Percentiles rank a stretch among this genome's conserved stretches.
Evolutionary conservation across 768 basidiomycete genomes (phyloP).

Genomic region (Termitomyces eurrhizus): DNA sequence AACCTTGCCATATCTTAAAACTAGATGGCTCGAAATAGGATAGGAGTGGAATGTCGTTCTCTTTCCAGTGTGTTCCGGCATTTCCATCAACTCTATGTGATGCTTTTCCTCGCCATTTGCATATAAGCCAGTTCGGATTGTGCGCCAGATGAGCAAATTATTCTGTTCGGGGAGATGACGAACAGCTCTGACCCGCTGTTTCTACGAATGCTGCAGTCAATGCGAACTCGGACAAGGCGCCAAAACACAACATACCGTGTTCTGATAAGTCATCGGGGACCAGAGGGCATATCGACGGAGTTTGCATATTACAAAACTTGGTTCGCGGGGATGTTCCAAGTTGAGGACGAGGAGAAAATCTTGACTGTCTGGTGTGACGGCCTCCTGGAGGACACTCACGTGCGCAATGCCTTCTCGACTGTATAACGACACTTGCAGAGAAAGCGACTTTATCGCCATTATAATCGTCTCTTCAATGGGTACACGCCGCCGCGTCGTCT

Average conservation of each 20-base stretch:
- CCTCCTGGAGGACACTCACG: not conserved
- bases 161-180: conserved; percentile 49
- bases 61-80: not conserved
- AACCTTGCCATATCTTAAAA: not conserved
- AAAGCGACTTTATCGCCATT: not conserved
- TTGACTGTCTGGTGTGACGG: not conserved
- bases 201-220: conserved; percentile 23
- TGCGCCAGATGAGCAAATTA: conserved; percentile 49
- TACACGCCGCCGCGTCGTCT: not conserved
- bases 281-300: not conserved
- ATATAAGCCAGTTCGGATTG: conserved; percentile 13
- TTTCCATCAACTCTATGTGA: not conserved
- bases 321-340: not conserved
- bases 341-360: not conserved
- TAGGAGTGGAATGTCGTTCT: not conserved
- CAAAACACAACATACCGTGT: not conserved
- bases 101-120: not conserved
- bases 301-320: too few species aligned
- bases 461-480: not conserved
- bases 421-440: not conserved
- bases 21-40: not conserved
- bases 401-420: not conserved
- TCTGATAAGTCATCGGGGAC: too few species aligned
- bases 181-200: conserved; percentile 46
- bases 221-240: not conserved